These are phyloP conservation scores for Dunaliella primolecta DNA, from an alignment of 139 green algal genomes.

Conservation along the genomic window DNA sequence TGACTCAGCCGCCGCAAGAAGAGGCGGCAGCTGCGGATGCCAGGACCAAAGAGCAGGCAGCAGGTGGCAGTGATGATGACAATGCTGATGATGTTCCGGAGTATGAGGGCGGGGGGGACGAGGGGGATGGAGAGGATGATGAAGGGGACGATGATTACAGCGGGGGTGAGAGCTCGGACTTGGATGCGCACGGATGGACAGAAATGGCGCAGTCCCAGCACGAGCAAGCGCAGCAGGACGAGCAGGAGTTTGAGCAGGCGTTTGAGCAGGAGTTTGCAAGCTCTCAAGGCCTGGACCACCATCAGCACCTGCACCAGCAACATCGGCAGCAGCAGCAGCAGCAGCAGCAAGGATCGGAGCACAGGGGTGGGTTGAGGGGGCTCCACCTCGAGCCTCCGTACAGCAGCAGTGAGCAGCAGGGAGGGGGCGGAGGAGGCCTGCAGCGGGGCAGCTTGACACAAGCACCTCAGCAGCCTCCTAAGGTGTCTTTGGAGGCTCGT, in stretches of 20 bases:
- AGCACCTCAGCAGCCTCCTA: neutral
- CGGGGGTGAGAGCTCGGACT: neutral
- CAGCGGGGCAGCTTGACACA: neutral
- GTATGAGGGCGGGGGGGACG: neutral
- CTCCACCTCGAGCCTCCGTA: too few species aligned
- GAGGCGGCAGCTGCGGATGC: neutral
- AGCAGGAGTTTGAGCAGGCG: neutral
- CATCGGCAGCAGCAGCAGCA: neutral
- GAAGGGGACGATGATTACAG: neutral
- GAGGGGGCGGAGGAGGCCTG: neutral
- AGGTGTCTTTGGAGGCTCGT: neutral
- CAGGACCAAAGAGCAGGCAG: neutral
- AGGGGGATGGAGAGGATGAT: neutral
- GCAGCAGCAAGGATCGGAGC: neutral
- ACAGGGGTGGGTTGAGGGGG: too few species aligned
- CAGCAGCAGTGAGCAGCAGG: too few species aligned
- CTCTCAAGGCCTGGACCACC: neutral
- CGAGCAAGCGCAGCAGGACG: constrained; percentile 9
- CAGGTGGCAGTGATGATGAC: neutral
- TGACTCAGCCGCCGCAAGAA: neutral
- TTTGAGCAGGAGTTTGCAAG: neutral
- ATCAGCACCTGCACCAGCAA: neutral
- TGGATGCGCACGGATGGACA: constrained; percentile 1
- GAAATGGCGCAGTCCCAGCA: constrained; percentile 7
- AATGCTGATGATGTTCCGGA: neutral